Evolutionary conservation across 139 green algal genomes (phyloP), one percentile per base, ranked within the genome.

Genomic region (Mesotaenium endlicherianum): DNA sequence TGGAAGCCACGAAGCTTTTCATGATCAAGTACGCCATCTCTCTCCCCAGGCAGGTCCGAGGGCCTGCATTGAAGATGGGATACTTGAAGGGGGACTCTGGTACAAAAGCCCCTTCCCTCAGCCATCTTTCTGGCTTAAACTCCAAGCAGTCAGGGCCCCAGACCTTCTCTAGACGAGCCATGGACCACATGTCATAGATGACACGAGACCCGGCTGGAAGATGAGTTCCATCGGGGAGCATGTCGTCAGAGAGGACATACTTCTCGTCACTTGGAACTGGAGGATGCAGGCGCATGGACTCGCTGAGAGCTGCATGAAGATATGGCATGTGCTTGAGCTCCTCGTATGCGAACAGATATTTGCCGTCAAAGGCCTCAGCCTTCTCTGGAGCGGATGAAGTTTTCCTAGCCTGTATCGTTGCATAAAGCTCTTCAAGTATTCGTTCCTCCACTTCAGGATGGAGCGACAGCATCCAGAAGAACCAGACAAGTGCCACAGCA

Each of bases 21-120:
- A n/a, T n/a, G n/a, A n/a, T n/a, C n/a, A 84, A 26, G 43, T 84
- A 84, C 16, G 77, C 77, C 38, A 84, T 75, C 41, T 84, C 77
- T 44, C 53, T 77, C 6, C 77, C 77, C 42, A 84, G 77, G 77
- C 77, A 84, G 26, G 77, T 39, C 30, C 77, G 77, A 1, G 77
- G 77, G 8, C 77, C 77, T 17, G 77, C 72, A 40, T 77, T 77
- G 77, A 84, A 84, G 4, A 60, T 60, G 11, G 58, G 70, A 42
- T 70, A 84, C 43, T 76, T 84, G 77, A 69, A 84, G n/a, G 77
- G 43, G 6, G 77, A 84, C 17, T 76, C 47, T 3, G 31, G 26
- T 38, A 42, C 17, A 2, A 77, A 49, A 2, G 50, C 53, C 1
- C 75, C 75, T 30, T 20, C 36, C 5, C 57, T n/a, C 30, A 85